phyloP scores from a whole-genome alignment of 306 rosid species.

The Leucaena leucocephala region DNA sequence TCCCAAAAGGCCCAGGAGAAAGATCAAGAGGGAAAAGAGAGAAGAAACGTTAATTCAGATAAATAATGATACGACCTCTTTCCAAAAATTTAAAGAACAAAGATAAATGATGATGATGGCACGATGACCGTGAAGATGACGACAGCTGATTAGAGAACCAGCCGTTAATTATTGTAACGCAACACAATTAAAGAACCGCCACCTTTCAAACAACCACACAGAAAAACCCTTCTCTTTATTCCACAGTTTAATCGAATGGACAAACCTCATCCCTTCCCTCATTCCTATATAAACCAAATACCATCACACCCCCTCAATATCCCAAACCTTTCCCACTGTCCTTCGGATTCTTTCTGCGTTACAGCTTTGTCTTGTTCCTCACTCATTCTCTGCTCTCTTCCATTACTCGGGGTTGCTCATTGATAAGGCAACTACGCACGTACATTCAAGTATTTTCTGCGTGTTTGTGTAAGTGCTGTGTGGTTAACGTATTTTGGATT shows the following conservation, averaged over 20 bases:
- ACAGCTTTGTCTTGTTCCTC: neutral
- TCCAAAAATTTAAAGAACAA: neutral
- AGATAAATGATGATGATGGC: neutral
- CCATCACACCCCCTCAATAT: neutral
- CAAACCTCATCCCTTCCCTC: neutral
- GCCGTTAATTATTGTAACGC: neutral
- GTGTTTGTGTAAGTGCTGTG: neutral
- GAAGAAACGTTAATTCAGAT: no score
- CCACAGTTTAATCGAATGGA: neutral
- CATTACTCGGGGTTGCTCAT: neutral
- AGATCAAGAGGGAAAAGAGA: no score
- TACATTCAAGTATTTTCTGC: neutral
- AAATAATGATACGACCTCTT: no score
- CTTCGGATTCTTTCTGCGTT: neutral
- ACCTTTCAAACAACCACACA: neutral
- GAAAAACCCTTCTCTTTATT: neutral
- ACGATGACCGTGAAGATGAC: constrained; percentile 8
- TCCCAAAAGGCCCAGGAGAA: neutral
- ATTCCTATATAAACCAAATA: constrained; percentile 4
- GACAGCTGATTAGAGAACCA: neutral
- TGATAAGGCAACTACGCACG: neutral
- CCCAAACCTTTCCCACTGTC: no score
- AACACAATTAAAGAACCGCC: neutral
- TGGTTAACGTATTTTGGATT: neutral
- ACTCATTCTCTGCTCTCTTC: neutral